These are phyloP conservation scores for Entomortierella chlamydospora DNA, from an alignment of 192 early-diverging fungal genomes.

Conservation along the genomic window DNA sequence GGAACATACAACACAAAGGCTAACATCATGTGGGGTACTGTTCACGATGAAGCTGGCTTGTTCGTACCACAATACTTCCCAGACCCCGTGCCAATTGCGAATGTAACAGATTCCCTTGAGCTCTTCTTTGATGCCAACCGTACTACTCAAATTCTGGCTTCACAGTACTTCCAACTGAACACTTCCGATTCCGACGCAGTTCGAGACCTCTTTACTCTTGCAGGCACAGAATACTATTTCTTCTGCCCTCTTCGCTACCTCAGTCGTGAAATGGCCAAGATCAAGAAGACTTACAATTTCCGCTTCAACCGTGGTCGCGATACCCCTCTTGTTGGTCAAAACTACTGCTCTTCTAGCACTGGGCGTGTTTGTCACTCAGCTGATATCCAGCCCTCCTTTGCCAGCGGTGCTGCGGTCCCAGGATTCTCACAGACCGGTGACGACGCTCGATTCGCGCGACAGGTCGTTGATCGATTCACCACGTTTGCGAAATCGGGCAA, in stretches of 20 bases:
- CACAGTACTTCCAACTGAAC: constrained; percentile 21
- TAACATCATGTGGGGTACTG: constrained; percentile 36
- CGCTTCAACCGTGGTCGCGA: constrained; percentile 46
- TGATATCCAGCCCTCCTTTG: constrained; percentile 44
- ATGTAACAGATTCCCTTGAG: constrained; percentile 2
- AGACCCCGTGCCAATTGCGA: constrained; percentile 13
- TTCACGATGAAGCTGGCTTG: constrained; percentile 37
- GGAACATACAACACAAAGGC: constrained; percentile 45
- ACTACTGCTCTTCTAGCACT: constrained; percentile 28
- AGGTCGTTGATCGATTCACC: constrained; percentile 43
- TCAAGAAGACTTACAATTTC: constrained; percentile 24
- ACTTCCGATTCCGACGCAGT: constrained; percentile 23
- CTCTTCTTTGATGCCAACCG: constrained; percentile 18
- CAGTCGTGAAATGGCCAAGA: constrained; percentile 24
- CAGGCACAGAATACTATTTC: constrained; percentile 42
- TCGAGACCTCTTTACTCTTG: constrained; percentile 16
- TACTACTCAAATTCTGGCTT: constrained; percentile 16
- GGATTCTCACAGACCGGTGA: constrained; percentile 30
- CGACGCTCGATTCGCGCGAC: constrained; percentile 52
- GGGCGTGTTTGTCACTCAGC: constrained; percentile 40
- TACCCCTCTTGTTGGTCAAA: constrained; percentile 10
- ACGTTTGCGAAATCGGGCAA: constrained; percentile 53
- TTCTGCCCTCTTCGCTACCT: constrained; percentile 41
- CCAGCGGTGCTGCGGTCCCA: constrained; percentile 18
- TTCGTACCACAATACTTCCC: constrained; percentile 37